Evolutionary conservation across 345 rosid genomes (phyloP).

Genomic region (Rhizophora apiculata): DNA sequence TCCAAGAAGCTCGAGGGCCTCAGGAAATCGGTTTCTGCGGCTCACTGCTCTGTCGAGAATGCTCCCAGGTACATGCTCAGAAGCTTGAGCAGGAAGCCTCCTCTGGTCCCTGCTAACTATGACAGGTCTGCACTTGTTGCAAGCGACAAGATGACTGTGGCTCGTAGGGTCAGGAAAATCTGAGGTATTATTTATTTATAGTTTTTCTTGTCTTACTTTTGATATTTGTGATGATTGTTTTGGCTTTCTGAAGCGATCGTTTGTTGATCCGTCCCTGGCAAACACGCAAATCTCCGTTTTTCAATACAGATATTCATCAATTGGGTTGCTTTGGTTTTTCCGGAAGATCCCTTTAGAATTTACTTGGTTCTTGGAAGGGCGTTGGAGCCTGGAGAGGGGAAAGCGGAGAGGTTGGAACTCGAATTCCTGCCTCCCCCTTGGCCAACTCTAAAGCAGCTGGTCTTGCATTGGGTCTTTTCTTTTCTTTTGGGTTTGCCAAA

Average conservation of each 20-base stretch:
- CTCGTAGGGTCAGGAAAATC: conserved; percentile 29
- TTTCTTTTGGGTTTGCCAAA: too few species aligned
- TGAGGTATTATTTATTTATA: conserved; percentile 11
- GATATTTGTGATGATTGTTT: neutral
- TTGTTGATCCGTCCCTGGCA: too few species aligned
- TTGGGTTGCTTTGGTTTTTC: too few species aligned
- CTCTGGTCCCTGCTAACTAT: conserved; percentile 30
- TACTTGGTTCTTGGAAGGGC: too few species aligned
- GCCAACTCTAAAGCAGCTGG: too few species aligned
- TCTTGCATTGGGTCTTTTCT: too few species aligned
- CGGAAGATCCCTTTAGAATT: too few species aligned
- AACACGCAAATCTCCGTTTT: too few species aligned
- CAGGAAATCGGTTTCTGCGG: conserved; percentile 51
- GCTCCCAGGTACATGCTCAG: conserved; percentile 68
- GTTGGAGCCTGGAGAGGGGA: too few species aligned
- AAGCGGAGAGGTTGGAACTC: too few species aligned
- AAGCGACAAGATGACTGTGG: conserved; percentile 23
- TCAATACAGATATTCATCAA: too few species aligned
- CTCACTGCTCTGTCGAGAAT: conserved; percentile 42
- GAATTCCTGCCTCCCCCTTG: too few species aligned
- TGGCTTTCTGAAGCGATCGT: neutral
- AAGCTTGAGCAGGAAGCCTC: conserved; percentile 69
- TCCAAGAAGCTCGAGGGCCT: conserved; percentile 47
- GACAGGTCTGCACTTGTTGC: conserved; percentile 24
- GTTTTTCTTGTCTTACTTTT: neutral